Conservation (phyloP, 345 rosid species). For the Euphorbia pulcherrima region DNA sequence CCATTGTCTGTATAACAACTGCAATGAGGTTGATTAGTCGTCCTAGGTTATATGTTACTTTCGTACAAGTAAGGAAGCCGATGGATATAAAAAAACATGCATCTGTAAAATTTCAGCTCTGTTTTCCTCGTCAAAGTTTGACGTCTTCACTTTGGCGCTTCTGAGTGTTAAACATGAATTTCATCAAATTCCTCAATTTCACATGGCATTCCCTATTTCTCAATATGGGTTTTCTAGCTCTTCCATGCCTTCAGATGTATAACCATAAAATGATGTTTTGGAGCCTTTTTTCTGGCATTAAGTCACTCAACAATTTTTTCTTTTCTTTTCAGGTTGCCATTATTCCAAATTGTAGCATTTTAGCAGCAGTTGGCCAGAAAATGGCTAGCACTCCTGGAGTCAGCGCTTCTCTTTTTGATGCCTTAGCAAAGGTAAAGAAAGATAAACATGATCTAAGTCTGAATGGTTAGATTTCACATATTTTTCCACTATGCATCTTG, state of each 20-base stretch:
- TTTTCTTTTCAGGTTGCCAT: constrained; percentile 65
- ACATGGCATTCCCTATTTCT: not conserved
- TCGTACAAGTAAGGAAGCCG: not conserved
- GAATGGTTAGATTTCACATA: not conserved
- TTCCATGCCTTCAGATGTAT: not conserved
- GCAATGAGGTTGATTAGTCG: not conserved
- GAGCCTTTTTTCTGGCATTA: constrained; percentile 3
- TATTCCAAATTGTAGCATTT: constrained; percentile 85
- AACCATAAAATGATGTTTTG: constrained; percentile 7
- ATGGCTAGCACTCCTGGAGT: constrained; percentile 99
- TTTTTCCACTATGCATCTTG: not conserved
- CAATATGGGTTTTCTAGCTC: not conserved
- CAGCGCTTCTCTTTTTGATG: constrained; percentile 93
- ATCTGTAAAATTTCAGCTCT: not conserved
- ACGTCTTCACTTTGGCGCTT: not conserved
- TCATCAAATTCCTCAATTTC: not conserved
- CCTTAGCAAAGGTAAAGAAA: constrained; percentile 72
- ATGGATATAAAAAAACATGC: not conserved
- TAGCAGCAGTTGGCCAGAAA: constrained; percentile 96
- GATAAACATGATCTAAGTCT: not conserved
- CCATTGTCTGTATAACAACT: not conserved
- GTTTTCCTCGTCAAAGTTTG: not conserved
- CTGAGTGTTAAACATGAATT: not conserved
- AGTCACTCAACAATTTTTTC: constrained; percentile 19
- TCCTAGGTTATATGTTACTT: not conserved